These are phyloP conservation scores for Venturia pyrina DNA, from an alignment of 2,329 filamentous ascomycete species.

Conservation along the genomic window DNA sequence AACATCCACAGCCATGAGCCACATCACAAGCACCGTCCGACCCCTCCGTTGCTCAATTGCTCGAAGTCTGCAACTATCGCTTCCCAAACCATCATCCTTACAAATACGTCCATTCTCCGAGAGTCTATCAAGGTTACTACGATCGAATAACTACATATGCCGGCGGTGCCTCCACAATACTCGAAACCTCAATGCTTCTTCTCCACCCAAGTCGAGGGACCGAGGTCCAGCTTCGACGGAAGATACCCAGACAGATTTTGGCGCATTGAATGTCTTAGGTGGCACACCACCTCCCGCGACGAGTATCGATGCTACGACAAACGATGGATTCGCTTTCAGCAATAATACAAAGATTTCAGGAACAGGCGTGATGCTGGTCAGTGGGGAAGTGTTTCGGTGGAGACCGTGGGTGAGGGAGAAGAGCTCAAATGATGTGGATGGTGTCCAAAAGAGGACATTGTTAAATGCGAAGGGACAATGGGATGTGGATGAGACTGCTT, in stretches of 20 bases:
- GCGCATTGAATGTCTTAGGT: constrained; percentile 66
- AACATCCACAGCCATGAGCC: background rate
- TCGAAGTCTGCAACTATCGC: background rate
- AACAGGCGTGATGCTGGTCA: constrained; percentile 66
- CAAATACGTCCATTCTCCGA: background rate
- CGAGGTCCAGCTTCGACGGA: constrained; percentile 13
- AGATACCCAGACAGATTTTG: constrained; percentile 51
- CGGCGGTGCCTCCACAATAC: constrained; percentile 7
- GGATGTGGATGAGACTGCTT: constrained; percentile 59
- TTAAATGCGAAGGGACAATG: constrained; percentile 72
- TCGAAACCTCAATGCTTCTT: background rate
- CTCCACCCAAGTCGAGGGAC: constrained; percentile 9
- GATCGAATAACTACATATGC: background rate
- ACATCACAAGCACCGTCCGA: background rate
- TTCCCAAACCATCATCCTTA: background rate
- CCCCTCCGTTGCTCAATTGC: background rate
- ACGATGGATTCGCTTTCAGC: constrained; percentile 78
- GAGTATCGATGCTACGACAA: constrained; percentile 69
- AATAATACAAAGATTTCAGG: constrained; percentile 63
- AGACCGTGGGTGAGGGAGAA: constrained; percentile 57
- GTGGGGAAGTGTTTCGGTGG: constrained; percentile 84
- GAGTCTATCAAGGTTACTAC: background rate
- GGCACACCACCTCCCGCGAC: constrained; percentile 69
- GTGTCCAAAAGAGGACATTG: constrained; percentile 35
- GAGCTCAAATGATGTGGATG: constrained; percentile 25